A percentile compares a stretch with the other conserved stretches of the same genome.
These are phyloP conservation scores for Esteya vermicola DNA, from an alignment of 2,329 filamentous ascomycete genomes.

Conservation along the genomic window DNA sequence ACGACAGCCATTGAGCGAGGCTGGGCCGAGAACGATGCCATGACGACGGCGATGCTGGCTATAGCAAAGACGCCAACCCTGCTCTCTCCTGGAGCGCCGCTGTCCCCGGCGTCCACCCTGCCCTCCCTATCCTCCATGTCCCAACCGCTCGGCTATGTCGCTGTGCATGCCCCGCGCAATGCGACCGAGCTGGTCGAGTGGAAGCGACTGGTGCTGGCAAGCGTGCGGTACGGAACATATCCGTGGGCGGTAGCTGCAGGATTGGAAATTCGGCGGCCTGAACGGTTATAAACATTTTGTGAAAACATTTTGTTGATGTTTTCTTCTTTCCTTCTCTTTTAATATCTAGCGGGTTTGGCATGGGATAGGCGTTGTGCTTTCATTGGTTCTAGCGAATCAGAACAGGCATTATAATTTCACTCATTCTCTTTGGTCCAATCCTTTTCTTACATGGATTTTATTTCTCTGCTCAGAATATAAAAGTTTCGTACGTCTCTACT, in stretches of 20 bases:
- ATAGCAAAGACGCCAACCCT: too few relatives aligned
- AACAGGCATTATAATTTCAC: too few relatives aligned
- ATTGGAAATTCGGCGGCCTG: conserved; percentile 5
- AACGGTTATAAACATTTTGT: not conserved
- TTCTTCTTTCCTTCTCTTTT: too few relatives aligned
- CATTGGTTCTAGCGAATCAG: too few relatives aligned
- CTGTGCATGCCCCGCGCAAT: conserved; percentile 25
- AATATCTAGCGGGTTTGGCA: too few relatives aligned
- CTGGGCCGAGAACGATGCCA: conserved; percentile 23
- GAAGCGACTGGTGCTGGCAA: conserved; percentile 14
- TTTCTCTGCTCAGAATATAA: too few relatives aligned
- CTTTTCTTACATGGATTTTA: too few relatives aligned
- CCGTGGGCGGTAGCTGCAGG: conserved; percentile 1
- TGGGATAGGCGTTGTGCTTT: too few relatives aligned
- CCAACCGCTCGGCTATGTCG: conserved; percentile 16
- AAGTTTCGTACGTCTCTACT: too few relatives aligned
- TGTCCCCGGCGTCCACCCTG: not conserved
- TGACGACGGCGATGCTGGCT: not conserved
- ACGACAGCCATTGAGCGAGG: conserved; percentile 19
- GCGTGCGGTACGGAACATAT: conserved; percentile 7
- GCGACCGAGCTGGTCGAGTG: conserved; percentile 21
- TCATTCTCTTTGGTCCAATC: too few relatives aligned
- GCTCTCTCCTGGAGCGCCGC: not conserved
- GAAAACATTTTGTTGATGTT: too few relatives aligned
- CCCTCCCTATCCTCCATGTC: not conserved